Conservation (phyloP, 169 alveolate species). For the Cryptosporidium xiaoi region DNA sequence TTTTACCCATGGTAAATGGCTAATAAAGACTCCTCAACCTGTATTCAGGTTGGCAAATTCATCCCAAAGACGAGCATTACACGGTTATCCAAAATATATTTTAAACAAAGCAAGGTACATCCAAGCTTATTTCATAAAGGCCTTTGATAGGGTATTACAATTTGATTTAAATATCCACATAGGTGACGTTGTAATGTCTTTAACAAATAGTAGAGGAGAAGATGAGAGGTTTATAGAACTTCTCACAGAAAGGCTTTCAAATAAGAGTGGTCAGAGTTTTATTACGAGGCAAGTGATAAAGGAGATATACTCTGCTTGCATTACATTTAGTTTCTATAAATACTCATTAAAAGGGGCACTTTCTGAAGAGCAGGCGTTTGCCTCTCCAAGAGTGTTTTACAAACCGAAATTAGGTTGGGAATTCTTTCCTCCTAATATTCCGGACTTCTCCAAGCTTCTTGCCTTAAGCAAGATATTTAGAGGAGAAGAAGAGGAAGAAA, state of each 20-base stretch:
- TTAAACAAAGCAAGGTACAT: constrained; percentile 58
- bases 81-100: constrained; percentile 45
- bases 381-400: constrained; percentile 71
- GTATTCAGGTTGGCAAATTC: constrained; percentile 20
- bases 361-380: constrained; percentile 72
- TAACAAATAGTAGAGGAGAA: constrained; percentile 24
- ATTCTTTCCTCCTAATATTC: constrained; percentile 54
- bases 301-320: constrained; percentile 45
- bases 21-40: constrained; percentile 64
- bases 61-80: constrained; percentile 30
- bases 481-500: not conserved
- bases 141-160: constrained; percentile 33
- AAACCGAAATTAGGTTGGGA: constrained; percentile 60
- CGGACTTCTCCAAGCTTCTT: constrained; percentile 55
- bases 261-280: constrained; percentile 10
- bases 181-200: constrained; percentile 41
- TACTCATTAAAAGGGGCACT: constrained; percentile 47
- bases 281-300: constrained; percentile 7
- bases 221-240: constrained; percentile 30
- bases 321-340: constrained; percentile 51
- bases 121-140: constrained; percentile 50
- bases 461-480: constrained; percentile 39
- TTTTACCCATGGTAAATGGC: constrained; percentile 53
- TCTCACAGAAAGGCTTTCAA: constrained; percentile 13
- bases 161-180: constrained; percentile 18